Conservation (phyloP, 768 basidiomycete species). For the Amanita muscaria region DNA sequence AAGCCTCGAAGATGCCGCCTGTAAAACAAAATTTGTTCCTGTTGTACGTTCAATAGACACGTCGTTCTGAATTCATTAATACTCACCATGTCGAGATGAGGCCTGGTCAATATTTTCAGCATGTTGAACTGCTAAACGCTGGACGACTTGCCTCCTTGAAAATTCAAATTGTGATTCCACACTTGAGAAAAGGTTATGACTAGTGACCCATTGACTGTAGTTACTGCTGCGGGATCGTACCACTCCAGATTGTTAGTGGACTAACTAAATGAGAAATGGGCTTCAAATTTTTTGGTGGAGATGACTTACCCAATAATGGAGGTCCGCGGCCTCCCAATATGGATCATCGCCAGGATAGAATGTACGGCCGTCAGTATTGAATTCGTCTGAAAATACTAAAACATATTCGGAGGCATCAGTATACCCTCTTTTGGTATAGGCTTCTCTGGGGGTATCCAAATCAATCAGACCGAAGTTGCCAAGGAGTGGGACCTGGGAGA, state of each 20-base stretch:
- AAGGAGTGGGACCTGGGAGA: constrained; percentile 51
- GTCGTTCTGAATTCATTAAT: constrained; percentile 21
- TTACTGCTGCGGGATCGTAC: constrained; percentile 75
- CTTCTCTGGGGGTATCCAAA: constrained; percentile 48
- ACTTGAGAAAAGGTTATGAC: constrained; percentile 58
- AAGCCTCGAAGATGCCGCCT: constrained; percentile 60
- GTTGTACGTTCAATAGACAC: not conserved
- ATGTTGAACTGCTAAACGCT: constrained; percentile 23
- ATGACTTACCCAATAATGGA: constrained; percentile 63
- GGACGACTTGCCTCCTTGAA: constrained; percentile 48
- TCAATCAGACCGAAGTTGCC: constrained; percentile 54
- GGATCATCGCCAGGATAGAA: constrained; percentile 84
- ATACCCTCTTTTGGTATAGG: constrained; percentile 43
- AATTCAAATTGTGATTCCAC: constrained; percentile 53
- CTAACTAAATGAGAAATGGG: constrained; percentile 14
- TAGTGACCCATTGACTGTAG: constrained; percentile 61
- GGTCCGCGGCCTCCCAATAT: constrained; percentile 72
- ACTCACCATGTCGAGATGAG: constrained; percentile 32
- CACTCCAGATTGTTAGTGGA: constrained; percentile 72
- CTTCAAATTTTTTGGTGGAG: not conserved
- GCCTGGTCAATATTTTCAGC: constrained; percentile 20
- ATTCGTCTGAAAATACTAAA: constrained; percentile 77
- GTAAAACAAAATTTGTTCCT: constrained; percentile 87
- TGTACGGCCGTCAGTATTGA: constrained; percentile 63
- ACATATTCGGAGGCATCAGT: constrained; percentile 46